A percentile compares a stretch with the other conserved stretches of the same genome.
Evolutionary conservation across 805 yeast genomes (phyloP).

Genomic region (Candida yuanshanica): DNA sequence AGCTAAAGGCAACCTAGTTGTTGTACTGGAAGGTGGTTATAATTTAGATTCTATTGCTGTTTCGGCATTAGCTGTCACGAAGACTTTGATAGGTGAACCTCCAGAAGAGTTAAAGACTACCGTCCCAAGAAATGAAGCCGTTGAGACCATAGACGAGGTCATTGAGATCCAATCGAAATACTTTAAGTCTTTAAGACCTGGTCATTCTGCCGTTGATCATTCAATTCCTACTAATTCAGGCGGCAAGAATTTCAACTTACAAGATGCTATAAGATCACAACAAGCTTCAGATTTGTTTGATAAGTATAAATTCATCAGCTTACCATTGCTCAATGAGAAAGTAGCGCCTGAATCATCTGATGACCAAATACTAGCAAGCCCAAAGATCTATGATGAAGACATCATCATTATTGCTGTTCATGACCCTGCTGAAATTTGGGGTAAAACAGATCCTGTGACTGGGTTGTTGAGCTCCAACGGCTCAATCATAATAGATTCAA

Average conservation of each 20-base stretch:
- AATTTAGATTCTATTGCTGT: constrained; percentile 85
- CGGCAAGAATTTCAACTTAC: constrained; percentile 44
- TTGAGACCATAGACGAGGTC: constrained; percentile 78
- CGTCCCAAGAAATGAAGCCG: constrained; percentile 69
- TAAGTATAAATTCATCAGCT: constrained; percentile 51
- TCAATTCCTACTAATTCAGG: constrained; percentile 29
- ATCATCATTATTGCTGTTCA: constrained; percentile 70
- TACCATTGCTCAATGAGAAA: constrained; percentile 53
- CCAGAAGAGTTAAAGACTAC: constrained; percentile 69
- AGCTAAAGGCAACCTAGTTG: constrained; percentile 85
- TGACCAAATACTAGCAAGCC: constrained; percentile 66
- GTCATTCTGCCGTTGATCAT: constrained; percentile 37
- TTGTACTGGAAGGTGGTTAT: constrained; percentile 94
- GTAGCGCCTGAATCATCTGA: constrained; percentile 42
- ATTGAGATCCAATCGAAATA: constrained; percentile 72
- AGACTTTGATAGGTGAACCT: constrained; percentile 89
- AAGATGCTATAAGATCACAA: constrained; percentile 69
- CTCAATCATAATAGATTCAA: constrained; percentile 72
- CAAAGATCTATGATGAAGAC: constrained; percentile 57
- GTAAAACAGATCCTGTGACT: constrained; percentile 68
- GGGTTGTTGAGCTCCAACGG: constrained; percentile 73
- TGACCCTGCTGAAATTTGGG: constrained; percentile 93
- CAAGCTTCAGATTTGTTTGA: constrained; percentile 56
- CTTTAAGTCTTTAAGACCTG: constrained; percentile 83
- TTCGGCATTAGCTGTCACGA: constrained; percentile 88